Percentiles rank a stretch among this genome's conserved stretches.
phyloP scores from a whole-genome alignment of 2,329 filamentous ascomycete genomes.

The Drechmeria coniospora region DNA sequence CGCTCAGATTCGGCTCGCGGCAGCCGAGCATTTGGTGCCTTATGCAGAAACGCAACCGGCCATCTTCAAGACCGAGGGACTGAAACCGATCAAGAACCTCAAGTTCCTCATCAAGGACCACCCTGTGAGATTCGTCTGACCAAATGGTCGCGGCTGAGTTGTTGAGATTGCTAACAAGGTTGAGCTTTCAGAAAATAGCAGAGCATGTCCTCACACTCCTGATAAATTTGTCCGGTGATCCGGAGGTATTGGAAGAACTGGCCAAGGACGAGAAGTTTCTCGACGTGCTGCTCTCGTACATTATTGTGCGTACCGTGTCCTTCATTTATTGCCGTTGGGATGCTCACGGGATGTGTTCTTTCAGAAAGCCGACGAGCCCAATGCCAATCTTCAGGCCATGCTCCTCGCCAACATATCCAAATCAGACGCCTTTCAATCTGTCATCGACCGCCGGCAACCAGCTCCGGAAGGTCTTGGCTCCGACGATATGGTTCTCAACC shows the following conservation, averaged over 20 bases:
- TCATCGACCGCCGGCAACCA: conserved; percentile 53
- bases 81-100: conserved; percentile 70
- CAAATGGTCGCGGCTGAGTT: no score
- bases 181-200: conserved; percentile 60
- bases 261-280: conserved; percentile 70
- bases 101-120: conserved; percentile 80
- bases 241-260: conserved; percentile 56
- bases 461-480: conserved; percentile 55
- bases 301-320: conserved; percentile 45
- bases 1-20: conserved; percentile 74
- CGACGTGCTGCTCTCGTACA: conserved; percentile 52
- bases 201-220: conserved; percentile 85
- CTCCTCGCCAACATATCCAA: conserved; percentile 85
- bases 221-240: conserved; percentile 68
- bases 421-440: conserved; percentile 52
- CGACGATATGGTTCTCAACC: conserved; percentile 65
- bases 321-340: no score
- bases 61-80: conserved; percentile 69
- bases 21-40: conserved; percentile 73
- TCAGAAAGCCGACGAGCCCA: conserved; percentile 57
- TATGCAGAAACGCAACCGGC: conserved; percentile 58
- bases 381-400: conserved; percentile 79
- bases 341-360: background rate
- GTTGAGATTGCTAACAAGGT: no score
- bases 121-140: conserved; percentile 50